phyloP scores from a whole-genome alignment of 306 rosid species.

The Bauhinia variegata region DNA sequence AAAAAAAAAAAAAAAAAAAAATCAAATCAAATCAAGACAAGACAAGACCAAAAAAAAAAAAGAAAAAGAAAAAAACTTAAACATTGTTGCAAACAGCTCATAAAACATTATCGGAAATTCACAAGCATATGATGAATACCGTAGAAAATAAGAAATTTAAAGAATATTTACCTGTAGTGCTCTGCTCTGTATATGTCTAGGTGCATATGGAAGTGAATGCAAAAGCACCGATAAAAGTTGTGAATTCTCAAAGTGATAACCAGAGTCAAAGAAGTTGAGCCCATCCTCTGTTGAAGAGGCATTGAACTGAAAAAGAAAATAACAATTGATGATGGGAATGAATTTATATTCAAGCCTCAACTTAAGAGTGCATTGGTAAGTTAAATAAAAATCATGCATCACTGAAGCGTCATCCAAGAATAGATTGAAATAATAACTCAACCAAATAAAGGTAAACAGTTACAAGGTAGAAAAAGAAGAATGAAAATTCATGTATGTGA shows the following conservation, averaged over 20 bases:
- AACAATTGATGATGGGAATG: conserved; percentile 20
- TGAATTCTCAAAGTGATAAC: conserved; percentile 86
- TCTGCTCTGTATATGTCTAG: conserved; percentile 76
- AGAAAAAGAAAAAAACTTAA: no score
- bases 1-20: no score
- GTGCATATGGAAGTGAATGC: conserved; percentile 87
- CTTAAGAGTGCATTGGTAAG: conserved; percentile 25
- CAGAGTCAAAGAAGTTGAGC: conserved; percentile 81
- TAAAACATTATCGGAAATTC: conserved; percentile 17
- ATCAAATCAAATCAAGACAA: no score
- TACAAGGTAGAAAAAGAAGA: not conserved
- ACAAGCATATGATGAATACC: conserved; percentile 3
- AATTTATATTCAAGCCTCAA: not conserved
- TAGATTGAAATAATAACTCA: not conserved
- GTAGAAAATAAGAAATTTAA: conserved; percentile 30
- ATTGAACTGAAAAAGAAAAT: conserved; percentile 62
- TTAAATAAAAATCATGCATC: conserved; percentile 16
- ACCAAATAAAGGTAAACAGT: conserved; percentile 15
- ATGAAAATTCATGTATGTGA: no score
- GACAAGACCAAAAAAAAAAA: no score
- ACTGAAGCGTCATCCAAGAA: conserved; percentile 21
- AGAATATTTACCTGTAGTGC: conserved; percentile 81
- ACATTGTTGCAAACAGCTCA: conserved; percentile 17
- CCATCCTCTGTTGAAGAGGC: conserved; percentile 85
- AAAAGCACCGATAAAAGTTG: conserved; percentile 85